Evolutionary conservation across 768 basidiomycete genomes (phyloP).

Genomic region (Cyathus striatus): DNA sequence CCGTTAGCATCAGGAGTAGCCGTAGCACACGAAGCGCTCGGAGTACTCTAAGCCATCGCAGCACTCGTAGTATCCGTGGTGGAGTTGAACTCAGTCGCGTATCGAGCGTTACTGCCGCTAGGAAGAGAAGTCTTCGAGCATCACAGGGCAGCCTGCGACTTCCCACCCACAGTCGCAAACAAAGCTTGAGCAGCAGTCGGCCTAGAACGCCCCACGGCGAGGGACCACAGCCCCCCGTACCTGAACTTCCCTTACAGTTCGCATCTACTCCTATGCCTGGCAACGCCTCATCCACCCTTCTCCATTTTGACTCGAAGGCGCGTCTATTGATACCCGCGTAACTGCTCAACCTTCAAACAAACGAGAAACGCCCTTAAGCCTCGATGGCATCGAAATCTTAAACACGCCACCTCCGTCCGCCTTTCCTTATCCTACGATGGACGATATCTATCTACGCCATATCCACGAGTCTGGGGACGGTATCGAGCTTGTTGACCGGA

Average conservation of each 20-base stretch:
- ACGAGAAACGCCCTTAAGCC: too few relatives aligned
- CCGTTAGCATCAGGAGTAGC: conserved; percentile 32
- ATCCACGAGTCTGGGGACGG: not conserved
- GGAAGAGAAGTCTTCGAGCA: conserved; percentile 54
- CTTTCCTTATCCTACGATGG: not conserved
- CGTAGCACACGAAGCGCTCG: conserved; percentile 23
- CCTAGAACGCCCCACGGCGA: conserved; percentile 9
- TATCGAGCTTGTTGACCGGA: not conserved
- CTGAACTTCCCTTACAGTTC: conserved; percentile 26
- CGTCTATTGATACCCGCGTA: not conserved
- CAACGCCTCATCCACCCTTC: conserved; percentile 8
- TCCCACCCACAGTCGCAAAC: conserved; percentile 27
- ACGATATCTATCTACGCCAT: not conserved
- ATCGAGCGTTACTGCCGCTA: conserved; percentile 57
- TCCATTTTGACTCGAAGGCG: not conserved
- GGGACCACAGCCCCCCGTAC: conserved; percentile 26
- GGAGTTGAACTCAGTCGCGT: conserved; percentile 20
- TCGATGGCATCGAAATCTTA: conserved; percentile 5
- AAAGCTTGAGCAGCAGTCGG: conserved; percentile 10
- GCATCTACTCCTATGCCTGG: conserved; percentile 6
- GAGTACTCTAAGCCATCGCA: conserved; percentile 25
- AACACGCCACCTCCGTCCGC: not conserved
- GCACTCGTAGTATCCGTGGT: conserved; percentile 23
- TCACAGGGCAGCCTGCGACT: conserved; percentile 67
- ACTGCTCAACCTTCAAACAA: not conserved